phyloP scores from a whole-genome alignment of 371 early-diverging fungal genomes.

The Rhizopus delemar region DNA sequence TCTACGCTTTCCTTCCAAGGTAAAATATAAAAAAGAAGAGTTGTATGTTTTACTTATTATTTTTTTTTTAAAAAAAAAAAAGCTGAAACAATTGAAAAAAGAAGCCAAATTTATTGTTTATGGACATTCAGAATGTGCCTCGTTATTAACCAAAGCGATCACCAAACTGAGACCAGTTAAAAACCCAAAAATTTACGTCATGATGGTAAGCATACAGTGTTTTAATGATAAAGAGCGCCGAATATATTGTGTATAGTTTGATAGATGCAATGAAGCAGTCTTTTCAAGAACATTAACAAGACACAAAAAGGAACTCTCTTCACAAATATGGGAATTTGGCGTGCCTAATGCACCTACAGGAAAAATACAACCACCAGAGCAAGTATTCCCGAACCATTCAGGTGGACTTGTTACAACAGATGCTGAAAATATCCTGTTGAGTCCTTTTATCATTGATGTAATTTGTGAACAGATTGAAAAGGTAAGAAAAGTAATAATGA shows the following conservation, averaged over 20 bases:
- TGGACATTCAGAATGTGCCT: conserved; percentile 8
- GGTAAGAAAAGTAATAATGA: conserved; percentile 3
- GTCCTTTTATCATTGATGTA: conserved; percentile 8
- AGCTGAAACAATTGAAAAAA: conserved; percentile 7
- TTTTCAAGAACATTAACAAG: conserved; percentile 8
- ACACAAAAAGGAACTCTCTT: conserved; percentile 20
- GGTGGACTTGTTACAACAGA: conserved; percentile 30
- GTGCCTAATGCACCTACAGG: conserved; percentile 5
- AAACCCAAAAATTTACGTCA: conserved; percentile 6
- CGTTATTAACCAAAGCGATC: neutral
- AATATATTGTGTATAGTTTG: conserved; percentile 14
- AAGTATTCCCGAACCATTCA: conserved; percentile 21
- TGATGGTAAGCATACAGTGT: conserved; percentile 12
- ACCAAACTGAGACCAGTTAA: neutral
- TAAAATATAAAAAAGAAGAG: neutral
- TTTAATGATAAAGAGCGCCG: neutral
- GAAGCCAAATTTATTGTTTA: conserved; percentile 15
- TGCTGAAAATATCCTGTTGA: conserved; percentile 12
- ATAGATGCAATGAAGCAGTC: conserved; percentile 6
- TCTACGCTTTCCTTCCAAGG: conserved; percentile 16
- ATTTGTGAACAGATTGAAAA: conserved; percentile 6
- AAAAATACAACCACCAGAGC: conserved; percentile 13
- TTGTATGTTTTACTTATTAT: neutral
- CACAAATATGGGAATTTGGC: conserved; percentile 30
- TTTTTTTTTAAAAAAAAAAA: neutral